These are phyloP conservation scores for Quillaja saponaria DNA, from an alignment of 306 rosid species.

Conservation along the genomic window DNA sequence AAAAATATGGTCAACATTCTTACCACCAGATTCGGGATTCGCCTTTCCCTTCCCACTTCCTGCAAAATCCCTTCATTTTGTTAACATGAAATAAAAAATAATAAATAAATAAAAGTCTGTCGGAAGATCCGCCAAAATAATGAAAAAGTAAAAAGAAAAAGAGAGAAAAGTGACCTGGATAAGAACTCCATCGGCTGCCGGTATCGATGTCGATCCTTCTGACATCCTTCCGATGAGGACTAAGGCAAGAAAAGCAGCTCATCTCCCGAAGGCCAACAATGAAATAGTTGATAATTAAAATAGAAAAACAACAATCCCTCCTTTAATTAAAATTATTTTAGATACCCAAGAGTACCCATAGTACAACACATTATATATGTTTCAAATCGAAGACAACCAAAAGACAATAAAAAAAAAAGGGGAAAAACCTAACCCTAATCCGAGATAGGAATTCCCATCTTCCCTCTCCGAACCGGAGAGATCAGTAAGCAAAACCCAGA, in stretches of 20 bases:
- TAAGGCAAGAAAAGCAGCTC: conserved; percentile 57
- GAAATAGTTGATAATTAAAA: not conserved
- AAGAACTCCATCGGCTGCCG: conserved; percentile 32
- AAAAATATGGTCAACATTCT: not conserved
- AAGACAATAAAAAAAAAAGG: not conserved
- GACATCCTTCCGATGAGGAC: conserved; percentile 42
- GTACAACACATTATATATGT: not conserved
- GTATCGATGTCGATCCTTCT: conserved; percentile 50
- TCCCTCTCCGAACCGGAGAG: conserved; percentile 28
- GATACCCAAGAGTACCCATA: conserved; percentile 1
- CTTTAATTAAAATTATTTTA: conserved; percentile 2
- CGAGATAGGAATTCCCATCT: not conserved
- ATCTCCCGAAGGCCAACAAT: conserved; percentile 22
- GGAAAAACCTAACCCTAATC: not conserved
- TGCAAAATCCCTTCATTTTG: conserved; percentile 26
- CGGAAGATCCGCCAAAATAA: conserved; percentile 20
- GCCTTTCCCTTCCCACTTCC: conserved; percentile 47
- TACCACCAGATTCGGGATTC: conserved; percentile 31
- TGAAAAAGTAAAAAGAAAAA: not conserved
- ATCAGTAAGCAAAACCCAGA: not conserved
- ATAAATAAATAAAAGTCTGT: conserved; percentile 21
- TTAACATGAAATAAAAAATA: not conserved
- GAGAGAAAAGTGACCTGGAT: not conserved
- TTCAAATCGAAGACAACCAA: not conserved
- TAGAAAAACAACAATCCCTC: not conserved